Conservation (phyloP, 2,329 filamentous ascomycete species). For the Paecilomyces fulvus region DNA sequence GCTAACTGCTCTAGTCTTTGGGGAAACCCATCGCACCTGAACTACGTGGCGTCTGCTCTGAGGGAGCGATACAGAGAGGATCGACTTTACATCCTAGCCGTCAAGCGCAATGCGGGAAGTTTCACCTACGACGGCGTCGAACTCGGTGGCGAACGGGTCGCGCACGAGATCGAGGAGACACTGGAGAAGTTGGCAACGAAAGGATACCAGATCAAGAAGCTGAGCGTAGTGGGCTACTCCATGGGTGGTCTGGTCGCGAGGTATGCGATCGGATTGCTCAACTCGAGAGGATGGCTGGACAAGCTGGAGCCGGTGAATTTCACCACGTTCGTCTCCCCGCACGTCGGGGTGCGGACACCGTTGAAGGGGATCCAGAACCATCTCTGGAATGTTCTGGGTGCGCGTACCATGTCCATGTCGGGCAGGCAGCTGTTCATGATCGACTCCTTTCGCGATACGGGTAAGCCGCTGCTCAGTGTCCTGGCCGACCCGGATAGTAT, state of each 20-base stretch:
- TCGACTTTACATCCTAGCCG: constrained; percentile 47
- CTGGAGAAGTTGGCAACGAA: constrained; percentile 46
- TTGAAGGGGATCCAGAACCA: constrained; percentile 57
- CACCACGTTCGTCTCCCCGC: constrained; percentile 80
- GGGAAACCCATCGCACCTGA: constrained; percentile 53
- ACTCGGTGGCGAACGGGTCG: constrained; percentile 58
- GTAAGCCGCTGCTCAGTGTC: constrained; percentile 68
- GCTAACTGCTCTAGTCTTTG: constrained; percentile 40
- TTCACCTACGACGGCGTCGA: constrained; percentile 61
- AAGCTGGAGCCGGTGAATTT: constrained; percentile 83
- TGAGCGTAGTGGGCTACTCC: constrained; percentile 85
- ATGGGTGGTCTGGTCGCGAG: constrained; percentile 78
- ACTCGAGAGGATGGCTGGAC: constrained; percentile 72
- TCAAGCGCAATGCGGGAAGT: constrained; percentile 48
- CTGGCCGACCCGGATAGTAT: constrained; percentile 77
- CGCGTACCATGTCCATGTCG: constrained; percentile 70
- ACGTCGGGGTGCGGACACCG: constrained; percentile 67
- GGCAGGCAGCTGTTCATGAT: constrained; percentile 82
- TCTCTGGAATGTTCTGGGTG: constrained; percentile 76
- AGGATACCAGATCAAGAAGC: constrained; percentile 66
- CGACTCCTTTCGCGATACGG: constrained; percentile 75
- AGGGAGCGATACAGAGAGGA: constrained; percentile 42
- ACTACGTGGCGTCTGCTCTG: constrained; percentile 45
- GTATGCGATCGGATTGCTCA: constrained; percentile 76
- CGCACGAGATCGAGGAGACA: constrained; percentile 54